phyloP scores from a whole-genome alignment of 331 rosid species.

The Pyracantha coccinea region DNA sequence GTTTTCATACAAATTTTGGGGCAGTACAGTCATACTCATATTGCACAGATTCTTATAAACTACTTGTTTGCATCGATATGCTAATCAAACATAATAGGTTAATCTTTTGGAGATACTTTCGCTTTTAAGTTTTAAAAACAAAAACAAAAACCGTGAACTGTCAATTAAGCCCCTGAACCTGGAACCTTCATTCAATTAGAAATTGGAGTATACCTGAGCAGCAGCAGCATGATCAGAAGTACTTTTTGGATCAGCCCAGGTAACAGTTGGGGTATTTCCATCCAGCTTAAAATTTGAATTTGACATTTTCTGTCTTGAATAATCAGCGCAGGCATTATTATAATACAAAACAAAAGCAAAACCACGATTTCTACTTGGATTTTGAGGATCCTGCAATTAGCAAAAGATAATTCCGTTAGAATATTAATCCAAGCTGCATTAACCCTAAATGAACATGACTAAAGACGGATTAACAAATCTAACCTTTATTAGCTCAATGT shows the following conservation, averaged over 20 bases:
- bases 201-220: conserved; percentile 52
- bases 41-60: not conserved
- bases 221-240: conserved; percentile 70
- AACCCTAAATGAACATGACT: not conserved
- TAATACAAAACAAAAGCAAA: conserved; percentile 93
- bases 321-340: conserved; percentile 98
- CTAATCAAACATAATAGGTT: not conserved
- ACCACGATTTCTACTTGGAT: conserved; percentile 81
- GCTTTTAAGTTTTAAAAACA: not conserved
- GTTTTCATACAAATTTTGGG: not conserved
- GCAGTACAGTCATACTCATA: not conserved
- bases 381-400: conserved; percentile 79
- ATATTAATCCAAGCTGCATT: not conserved
- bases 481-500: conserved; percentile 92
- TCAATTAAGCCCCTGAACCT: not conserved
- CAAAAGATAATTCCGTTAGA: conserved; percentile 9
- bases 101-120: not conserved
- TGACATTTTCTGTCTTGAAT: conserved; percentile 90
- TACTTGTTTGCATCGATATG: not conserved
- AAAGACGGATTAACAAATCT: conserved; percentile 3
- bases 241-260: conserved; percentile 98
- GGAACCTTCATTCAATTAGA: not conserved
- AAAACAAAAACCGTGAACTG: not conserved
- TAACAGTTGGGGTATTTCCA: conserved; percentile 83
- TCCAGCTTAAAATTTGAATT: conserved; percentile 68